phyloP scores from a whole-genome alignment of 179 eudicot species.

The Silene vulgaris region DNA sequence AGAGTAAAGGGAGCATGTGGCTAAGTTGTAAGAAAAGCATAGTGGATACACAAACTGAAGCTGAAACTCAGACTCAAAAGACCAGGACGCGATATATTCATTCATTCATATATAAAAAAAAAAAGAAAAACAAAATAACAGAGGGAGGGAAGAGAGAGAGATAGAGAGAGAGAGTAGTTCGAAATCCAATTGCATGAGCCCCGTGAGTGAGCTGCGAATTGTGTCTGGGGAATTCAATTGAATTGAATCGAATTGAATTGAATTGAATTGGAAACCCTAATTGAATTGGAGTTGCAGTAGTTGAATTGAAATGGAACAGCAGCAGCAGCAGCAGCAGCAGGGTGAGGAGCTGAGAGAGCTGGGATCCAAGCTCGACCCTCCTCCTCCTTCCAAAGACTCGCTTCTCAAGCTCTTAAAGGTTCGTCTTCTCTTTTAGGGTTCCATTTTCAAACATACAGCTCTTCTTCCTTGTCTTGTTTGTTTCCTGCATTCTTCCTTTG shows the following conservation, averaged over 20 bases:
- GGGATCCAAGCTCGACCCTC: constrained; percentile 77
- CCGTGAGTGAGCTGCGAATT: background rate
- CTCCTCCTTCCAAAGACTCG: constrained; percentile 67
- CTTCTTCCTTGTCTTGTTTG: background rate
- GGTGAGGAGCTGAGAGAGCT: constrained; percentile 64
- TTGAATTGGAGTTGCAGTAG: background rate
- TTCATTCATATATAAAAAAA: too few relatives aligned
- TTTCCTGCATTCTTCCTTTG: too few relatives aligned
- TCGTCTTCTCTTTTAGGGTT: background rate
- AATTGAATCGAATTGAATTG: background rate
- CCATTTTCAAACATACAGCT: too few relatives aligned
- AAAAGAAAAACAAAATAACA: too few relatives aligned
- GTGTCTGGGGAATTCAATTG: background rate
- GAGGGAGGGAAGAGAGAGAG: too few relatives aligned
- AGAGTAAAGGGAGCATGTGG: too few relatives aligned
- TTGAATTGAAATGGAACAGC: background rate
- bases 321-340: background rate
- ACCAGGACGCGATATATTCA: too few relatives aligned
- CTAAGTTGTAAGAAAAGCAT: too few relatives aligned
- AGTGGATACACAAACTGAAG: too few relatives aligned
- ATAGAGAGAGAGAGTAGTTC: background rate
- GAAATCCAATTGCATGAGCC: background rate
- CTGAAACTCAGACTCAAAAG: too few relatives aligned
- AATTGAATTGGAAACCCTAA: background rate
- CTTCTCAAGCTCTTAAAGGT: constrained; percentile 85